Percentiles rank a stretch among this genome's conserved stretches.
Conservation (phyloP, 768 basidiomycete genomes). For the Amanita rubescens region DNA sequence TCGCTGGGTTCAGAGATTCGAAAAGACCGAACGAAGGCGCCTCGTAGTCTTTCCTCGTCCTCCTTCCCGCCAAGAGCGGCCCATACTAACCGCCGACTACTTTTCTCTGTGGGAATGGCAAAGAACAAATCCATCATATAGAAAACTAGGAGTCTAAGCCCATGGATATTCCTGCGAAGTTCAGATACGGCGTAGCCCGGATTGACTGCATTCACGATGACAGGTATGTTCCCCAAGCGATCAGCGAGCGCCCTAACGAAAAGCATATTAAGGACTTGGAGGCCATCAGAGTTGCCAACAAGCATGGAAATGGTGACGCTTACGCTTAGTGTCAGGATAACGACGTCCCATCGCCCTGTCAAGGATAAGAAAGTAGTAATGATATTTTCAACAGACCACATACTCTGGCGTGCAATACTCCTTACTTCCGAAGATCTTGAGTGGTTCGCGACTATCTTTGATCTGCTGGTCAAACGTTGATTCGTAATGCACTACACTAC, state of each 20-base stretch:
- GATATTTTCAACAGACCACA: neutral
- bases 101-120: slow-evolving; percentile 30
- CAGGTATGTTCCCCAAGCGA: slow-evolving; percentile 17
- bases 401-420: slow-evolving; percentile 22
- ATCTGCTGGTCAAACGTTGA: slow-evolving; percentile 18
- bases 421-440: slow-evolving; percentile 24
- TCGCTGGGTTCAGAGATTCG: slow-evolving; percentile 25
- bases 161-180: slow-evolving; percentile 21
- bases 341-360: slow-evolving; percentile 12
- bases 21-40: slow-evolving; percentile 20
- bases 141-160: slow-evolving; percentile 11
- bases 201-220: slow-evolving; percentile 30
- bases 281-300: neutral
- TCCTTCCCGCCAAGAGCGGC: slow-evolving; percentile 23
- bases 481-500: slow-evolving; percentile 35
- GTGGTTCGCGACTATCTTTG: slow-evolving; percentile 20
- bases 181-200: slow-evolving; percentile 38
- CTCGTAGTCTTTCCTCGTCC: slow-evolving; percentile 21
- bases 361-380: neutral
- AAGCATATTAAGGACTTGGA: slow-evolving; percentile 32
- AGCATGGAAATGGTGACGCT: neutral
- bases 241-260: slow-evolving; percentile 30
- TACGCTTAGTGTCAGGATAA: slow-evolving; percentile 31
- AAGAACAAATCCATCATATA: slow-evolving; percentile 23
- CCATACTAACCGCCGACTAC: slow-evolving; percentile 27